Percentiles rank a stretch among this genome's conserved stretches.
Evolutionary conservation across 495 filamentous ascomycete species (phyloP).

Genomic region (Hypoxylon fuscum): DNA sequence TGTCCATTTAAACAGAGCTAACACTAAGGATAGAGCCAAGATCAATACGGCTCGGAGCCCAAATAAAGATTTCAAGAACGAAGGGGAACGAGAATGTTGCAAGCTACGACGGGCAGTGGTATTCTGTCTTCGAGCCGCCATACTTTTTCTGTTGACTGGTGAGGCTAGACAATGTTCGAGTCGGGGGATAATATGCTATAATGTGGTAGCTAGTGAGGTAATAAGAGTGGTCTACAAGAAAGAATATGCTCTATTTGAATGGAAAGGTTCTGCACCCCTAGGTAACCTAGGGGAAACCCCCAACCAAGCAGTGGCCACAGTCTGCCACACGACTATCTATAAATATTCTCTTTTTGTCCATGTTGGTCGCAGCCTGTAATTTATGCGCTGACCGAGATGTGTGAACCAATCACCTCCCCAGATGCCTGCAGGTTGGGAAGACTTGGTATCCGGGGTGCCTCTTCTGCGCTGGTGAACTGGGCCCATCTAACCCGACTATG

Average conservation of each 20-base stretch:
- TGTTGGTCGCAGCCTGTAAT: not conserved
- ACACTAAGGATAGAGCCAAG: not conserved
- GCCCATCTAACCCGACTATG: not conserved
- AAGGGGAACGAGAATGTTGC: not conserved
- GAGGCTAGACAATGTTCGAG: not conserved
- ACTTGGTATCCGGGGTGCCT: not conserved
- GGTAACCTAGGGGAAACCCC: not conserved
- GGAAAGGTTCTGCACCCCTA: not conserved
- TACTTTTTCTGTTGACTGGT: not conserved
- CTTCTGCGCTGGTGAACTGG: not conserved
- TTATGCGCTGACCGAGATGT: not conserved
- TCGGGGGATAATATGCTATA: not conserved
- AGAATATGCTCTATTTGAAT: not conserved
- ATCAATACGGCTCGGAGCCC: not conserved
- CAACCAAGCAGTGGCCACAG: not conserved
- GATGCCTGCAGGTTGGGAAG: not conserved
- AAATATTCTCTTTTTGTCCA: not conserved
- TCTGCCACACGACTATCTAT: not conserved
- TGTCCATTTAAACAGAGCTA: slow-evolving; percentile 19
- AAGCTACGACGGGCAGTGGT: not conserved
- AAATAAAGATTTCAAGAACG: slow-evolving; percentile 1
- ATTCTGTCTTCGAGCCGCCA: slow-evolving; percentile 5
- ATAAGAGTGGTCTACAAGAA: not conserved
- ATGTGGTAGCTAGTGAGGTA: not conserved
- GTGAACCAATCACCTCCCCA: not conserved